A percentile compares a stretch with the other conserved stretches of the same genome.
Conservation (phyloP, 208 protist species). For the Trypanosoma vivax region DNA sequence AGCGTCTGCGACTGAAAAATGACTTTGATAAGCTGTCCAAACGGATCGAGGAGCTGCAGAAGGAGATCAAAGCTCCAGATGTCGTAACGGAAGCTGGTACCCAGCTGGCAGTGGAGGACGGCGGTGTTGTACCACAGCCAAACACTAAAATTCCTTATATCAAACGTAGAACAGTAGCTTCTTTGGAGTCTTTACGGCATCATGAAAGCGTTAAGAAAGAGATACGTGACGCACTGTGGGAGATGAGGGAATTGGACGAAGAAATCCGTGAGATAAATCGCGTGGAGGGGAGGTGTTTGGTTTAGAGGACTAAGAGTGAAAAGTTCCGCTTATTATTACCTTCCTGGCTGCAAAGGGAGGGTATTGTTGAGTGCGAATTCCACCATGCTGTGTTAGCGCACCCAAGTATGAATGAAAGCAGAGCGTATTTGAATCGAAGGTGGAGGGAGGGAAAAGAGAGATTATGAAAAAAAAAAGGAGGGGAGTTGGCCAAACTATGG, state of each 20-base stretch:
- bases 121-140: too few species aligned
- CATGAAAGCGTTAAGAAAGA: slow-evolving; percentile 18
- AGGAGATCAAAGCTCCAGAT: slow-evolving; percentile 37
- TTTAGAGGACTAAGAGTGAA: background rate
- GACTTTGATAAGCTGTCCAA: slow-evolving; percentile 47
- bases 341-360: too few species aligned
- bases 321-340: background rate
- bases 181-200: background rate
- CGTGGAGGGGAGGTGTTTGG: slow-evolving; percentile 2
- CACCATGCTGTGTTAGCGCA: too few species aligned
- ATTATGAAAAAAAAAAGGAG: too few species aligned
- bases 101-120: too few species aligned
- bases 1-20: slow-evolving; percentile 44
- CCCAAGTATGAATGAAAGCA: background rate
- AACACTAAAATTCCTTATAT: too few species aligned
- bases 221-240: slow-evolving; percentile 37
- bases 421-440: background rate
- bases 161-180: too few species aligned
- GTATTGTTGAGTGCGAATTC: too few species aligned
- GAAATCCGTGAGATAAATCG: slow-evolving; percentile 21
- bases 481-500: too few species aligned
- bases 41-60: slow-evolving; percentile 32
- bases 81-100: too few species aligned
- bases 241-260: slow-evolving; percentile 73
- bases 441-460: background rate